Base-by-base conservation (phyloP, 805 yeast species). In the Deakozyma indianensis region DNA sequence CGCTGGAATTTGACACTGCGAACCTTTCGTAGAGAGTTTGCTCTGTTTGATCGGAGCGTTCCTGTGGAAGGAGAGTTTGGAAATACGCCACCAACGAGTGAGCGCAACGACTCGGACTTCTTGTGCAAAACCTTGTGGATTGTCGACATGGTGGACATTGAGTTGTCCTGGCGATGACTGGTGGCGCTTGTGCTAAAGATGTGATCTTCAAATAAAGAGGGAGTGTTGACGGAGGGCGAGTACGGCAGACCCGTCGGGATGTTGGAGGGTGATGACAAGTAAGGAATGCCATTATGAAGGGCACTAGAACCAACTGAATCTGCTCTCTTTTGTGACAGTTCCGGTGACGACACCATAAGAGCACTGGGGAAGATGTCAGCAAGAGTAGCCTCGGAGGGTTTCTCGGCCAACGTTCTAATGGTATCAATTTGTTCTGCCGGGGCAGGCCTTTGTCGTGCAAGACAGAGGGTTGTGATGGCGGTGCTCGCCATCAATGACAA, bases 401-500 rank as follows among this genome's bases (percentile, higher is more conserved):
- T 32, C 25, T 23, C 41, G 24, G 18, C 23, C 9, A 16, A 23
- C 24, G 38, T 3, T n/a, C 23, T 20, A 32, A 24, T 41, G 9
- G 14, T 11, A 18, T 41, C 32, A 41, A 25, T 25, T 16, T 5
- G 16, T 11, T 4, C 16, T 35, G 32, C 21, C 35, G 25, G 14
- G 5, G 16, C 16, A 29, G 25, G 11, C 35, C 4, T 44, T 20
- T 43, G 18, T 14, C 14, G 28, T 9, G 14, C 28, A 25, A 25
- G 28, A 25, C 28, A 7, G 28, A 25, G 14, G 3, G 51, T 42
- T 22, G 44, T 14, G 22, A 42, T 41, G 11, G 35, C 38, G 2
- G 47, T 22, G 3, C 23, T 22, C 18, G 43, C 35, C 9, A 49
- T 27, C 4, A 48, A 20, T 1, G 52, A 42, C 11, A 27, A 27